Evolutionary conservation across 1,284 basidiomycete species (phyloP).

Genomic region (Ustilago sp.): DNA sequence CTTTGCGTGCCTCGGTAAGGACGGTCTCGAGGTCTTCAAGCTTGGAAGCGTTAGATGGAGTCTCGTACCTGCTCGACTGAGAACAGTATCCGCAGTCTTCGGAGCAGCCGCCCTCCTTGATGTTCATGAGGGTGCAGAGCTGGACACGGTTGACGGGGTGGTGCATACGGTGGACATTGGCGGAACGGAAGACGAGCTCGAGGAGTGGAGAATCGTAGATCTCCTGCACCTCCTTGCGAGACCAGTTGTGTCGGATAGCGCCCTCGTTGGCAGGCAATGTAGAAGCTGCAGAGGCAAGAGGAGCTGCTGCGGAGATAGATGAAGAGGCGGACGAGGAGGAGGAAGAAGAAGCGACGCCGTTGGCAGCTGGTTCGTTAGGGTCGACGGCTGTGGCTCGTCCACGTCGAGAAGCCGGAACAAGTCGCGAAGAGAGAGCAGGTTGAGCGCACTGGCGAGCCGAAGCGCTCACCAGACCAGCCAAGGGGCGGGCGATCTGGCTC

Average conservation of each 20-base stretch:
- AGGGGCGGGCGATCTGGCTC: constrained; percentile 28
- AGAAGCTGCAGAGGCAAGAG: constrained; percentile 3
- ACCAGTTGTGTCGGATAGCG: constrained; percentile 59
- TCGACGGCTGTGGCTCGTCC: constrained; percentile 54
- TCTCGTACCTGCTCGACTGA: constrained; percentile 91
- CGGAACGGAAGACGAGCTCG: constrained; percentile 70
- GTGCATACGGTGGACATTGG: constrained; percentile 81
- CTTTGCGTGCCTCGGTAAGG: constrained; percentile 79
- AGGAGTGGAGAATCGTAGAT: constrained; percentile 67
- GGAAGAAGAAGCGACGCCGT: constrained; percentile 19
- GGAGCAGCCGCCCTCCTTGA: constrained; percentile 89
- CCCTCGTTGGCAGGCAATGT: constrained; percentile 22
- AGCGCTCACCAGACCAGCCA: constrained; percentile 25
- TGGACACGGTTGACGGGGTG: constrained; percentile 92
- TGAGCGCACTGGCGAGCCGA: constrained; percentile 35
- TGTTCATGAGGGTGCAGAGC: constrained; percentile 98
- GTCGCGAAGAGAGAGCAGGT: constrained; percentile 10
- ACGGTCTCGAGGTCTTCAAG: constrained; percentile 93
- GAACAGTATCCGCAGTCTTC: constrained; percentile 99
- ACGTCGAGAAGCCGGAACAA: constrained; percentile 33
- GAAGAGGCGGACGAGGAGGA: constrained; percentile 9
- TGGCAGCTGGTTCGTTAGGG: constrained; percentile 36
- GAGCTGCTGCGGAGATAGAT: constrained; percentile 1
- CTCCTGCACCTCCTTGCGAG: constrained; percentile 58
- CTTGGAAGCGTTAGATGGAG: constrained; percentile 86